phyloP scores from a whole-genome alignment of 805 yeast species.

The Hanseniaspora valbyensis region DNA sequence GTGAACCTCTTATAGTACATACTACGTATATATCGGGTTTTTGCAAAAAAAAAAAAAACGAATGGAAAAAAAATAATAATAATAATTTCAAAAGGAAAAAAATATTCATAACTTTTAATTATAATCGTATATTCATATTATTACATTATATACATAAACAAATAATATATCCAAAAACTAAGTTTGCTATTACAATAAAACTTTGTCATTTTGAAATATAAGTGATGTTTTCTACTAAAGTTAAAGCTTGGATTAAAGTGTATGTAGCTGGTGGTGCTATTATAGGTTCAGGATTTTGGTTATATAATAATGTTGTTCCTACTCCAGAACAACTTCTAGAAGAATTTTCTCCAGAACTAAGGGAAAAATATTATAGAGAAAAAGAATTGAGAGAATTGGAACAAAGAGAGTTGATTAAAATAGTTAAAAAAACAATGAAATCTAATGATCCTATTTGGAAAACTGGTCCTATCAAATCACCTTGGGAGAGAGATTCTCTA shows the following conservation, averaged over 20 bases:
- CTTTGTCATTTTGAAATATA: background rate
- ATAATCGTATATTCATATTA: too few relatives aligned
- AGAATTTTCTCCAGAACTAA: conserved; percentile 68
- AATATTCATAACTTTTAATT: too few relatives aligned
- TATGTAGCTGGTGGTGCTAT: conserved; percentile 53
- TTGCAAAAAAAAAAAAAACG: too few relatives aligned
- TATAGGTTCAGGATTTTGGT: conserved; percentile 58
- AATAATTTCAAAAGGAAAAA: too few relatives aligned
- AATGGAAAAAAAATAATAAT: too few relatives aligned
- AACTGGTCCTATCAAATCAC: conserved; percentile 57
- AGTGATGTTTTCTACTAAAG: conserved; percentile 4
- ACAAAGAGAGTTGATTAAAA: conserved; percentile 57
- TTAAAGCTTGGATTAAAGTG: conserved; percentile 40
- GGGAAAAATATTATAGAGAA: conserved; percentile 61
- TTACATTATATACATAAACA: too few relatives aligned
- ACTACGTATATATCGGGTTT: too few relatives aligned
- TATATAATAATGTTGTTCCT: conserved; percentile 69
- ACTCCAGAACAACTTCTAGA: conserved; percentile 70
- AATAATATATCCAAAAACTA: too few relatives aligned
- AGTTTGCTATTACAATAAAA: too few relatives aligned
- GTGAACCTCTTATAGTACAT: too few relatives aligned
- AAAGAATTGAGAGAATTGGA: conserved; percentile 52
- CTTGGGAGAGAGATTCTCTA: conserved; percentile 41
- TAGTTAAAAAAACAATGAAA: conserved; percentile 50
- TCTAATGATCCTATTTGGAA: conserved; percentile 76